A percentile compares a stretch with the other conserved stretches of the same genome.
phyloP scores from a whole-genome alignment of 805 yeast genomes.

The Candida pini region DNA sequence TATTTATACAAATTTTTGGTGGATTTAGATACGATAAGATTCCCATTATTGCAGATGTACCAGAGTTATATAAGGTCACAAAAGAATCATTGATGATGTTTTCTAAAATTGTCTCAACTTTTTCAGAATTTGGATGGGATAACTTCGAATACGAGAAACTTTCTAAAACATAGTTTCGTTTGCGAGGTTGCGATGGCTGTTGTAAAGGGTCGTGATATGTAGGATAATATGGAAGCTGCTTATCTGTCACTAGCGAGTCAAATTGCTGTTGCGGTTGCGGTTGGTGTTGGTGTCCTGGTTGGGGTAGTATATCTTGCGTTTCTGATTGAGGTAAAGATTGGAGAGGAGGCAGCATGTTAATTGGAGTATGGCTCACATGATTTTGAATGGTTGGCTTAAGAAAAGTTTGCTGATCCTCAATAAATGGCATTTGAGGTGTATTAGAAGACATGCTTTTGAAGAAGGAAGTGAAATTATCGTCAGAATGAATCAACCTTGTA shows the following conservation, averaged over 20 bases:
- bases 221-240: conserved; percentile 20
- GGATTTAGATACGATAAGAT: conserved; percentile 43
- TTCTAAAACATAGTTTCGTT: conserved; percentile 20
- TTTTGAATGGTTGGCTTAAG: neutral
- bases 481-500: conserved; percentile 32
- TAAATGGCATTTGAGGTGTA: no score
- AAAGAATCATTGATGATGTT: conserved; percentile 40
- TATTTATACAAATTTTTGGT: conserved; percentile 36
- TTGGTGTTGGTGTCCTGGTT: conserved; percentile 1
- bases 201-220: conserved; percentile 23
- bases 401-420: conserved; percentile 1
- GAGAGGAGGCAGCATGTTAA: no score
- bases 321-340: no score
- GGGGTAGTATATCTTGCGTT: neutral
- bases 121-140: conserved; percentile 42
- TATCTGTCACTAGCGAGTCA: neutral
- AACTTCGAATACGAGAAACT: conserved; percentile 35
- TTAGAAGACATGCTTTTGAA: conserved; percentile 7
- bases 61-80: conserved; percentile 45
- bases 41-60: conserved; percentile 48
- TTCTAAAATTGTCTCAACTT: conserved; percentile 41
- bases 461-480: conserved; percentile 23
- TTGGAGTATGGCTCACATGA: neutral
- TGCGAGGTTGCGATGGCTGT: conserved; percentile 5
- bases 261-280: neutral